Evolutionary conservation across 176 grass and related monocot genomes (phyloP).

Genomic region (Oryza punctata): DNA sequence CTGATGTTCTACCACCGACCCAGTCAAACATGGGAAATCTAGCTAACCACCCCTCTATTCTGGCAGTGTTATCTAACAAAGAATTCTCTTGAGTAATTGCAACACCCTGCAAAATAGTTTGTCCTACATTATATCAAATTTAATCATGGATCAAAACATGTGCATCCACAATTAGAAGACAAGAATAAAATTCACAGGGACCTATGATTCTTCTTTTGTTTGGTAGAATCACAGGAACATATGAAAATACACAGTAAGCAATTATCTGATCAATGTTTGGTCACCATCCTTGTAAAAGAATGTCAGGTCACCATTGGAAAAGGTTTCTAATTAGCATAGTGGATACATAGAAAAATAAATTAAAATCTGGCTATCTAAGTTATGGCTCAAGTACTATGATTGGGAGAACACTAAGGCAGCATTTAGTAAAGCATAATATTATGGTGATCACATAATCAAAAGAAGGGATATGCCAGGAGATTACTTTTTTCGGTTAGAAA

Average conservation of each 20-base stretch:
- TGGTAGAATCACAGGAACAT: neutral
- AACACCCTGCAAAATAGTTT: conserved; percentile 79
- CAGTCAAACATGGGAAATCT: conserved; percentile 99
- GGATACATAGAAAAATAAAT: neutral
- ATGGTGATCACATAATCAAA: neutral
- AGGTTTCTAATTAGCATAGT: neutral
- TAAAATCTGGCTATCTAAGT: neutral
- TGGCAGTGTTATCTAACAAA: conserved; percentile 98
- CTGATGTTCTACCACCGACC: conserved; percentile 97
- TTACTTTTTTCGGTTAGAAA: neutral
- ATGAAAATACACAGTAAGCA: neutral
- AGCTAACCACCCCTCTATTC: conserved; percentile 96
- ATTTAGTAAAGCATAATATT: neutral
- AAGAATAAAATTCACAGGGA: neutral
- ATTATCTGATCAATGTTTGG: neutral
- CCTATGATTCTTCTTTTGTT: neutral
- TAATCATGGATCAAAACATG: neutral
- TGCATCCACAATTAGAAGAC: neutral
- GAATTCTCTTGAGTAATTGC: conserved; percentile 98
- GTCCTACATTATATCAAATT: neutral
- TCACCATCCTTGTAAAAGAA: neutral
- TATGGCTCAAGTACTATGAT: neutral
- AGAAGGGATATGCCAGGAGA: neutral
- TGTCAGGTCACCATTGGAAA: neutral
- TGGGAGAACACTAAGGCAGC: neutral